Evolutionary conservation across 495 filamentous ascomycete species (phyloP), one percentile per base, ranked within the genome.

Genomic region (Aspergillus ostianus): DNA sequence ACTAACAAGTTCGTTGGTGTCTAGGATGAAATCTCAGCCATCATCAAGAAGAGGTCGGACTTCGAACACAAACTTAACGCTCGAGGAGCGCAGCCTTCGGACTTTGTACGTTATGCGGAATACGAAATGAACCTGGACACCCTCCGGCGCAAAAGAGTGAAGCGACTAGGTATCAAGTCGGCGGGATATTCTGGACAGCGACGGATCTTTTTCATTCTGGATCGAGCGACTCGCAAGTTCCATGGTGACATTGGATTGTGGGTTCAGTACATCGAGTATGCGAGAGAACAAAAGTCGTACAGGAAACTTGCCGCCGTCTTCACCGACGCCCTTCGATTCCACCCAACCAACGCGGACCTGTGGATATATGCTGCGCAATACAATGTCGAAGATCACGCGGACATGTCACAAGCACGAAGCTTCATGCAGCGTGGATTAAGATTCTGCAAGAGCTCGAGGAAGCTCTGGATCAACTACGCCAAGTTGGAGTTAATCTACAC

Each of bases 401-500:
- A 98, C 74, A 94, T 98, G 83, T 86, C 84, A 55, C 85, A 86
- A 23, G 92, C 91, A 12, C 75, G 94, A 30, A 90, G 88, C 57
- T 96, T 93, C 67, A 88, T 98, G 84, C 87, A 92, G 69, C 79
- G 93, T 18, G 94, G 94, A 13, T 79, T 96, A 54, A 81, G 94
- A 50, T 96, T 97, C 68, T 96, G 92, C 72, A 90, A 86, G 56
- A 82, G 75, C 21, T 85, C 87, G 27, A 81, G 78, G 60, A 72
- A 77, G 13, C 66, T 98, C 41, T 98, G 93, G 94, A 64, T 95
- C 41, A 89, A 95, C 73, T 98, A 97, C 75, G 87, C 87, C 0
- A 89, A 90, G 72, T 80, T 96, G 74, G 94, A 98, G 77, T 87
- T 96, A 84, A 88, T 93, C 59, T 97, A 93, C 77, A 77, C 97